Conservation (phyloP, 345 rosid species). For the Citrus maxima region DNA sequence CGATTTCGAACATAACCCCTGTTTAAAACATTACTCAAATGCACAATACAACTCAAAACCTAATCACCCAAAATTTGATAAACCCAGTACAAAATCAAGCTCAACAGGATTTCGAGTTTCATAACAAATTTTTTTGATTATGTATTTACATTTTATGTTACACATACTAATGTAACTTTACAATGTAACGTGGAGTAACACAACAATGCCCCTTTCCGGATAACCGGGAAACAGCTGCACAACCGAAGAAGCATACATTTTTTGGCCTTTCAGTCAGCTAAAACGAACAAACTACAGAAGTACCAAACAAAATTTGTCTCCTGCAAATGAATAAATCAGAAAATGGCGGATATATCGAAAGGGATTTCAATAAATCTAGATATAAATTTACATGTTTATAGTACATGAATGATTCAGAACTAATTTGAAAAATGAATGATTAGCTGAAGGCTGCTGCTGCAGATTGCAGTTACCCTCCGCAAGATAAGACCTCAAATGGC, state of each 20-base stretch:
- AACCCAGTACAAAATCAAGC: neutral
- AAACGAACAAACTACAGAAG: neutral
- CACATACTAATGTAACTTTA: neutral
- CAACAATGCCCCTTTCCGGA: neutral
- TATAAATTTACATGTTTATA: constrained; percentile 3
- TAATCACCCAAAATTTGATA: neutral
- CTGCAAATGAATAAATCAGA: neutral
- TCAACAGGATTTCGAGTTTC: neutral
- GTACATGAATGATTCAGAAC: constrained; percentile 7
- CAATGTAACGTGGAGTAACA: neutral
- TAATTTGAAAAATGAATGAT: neutral
- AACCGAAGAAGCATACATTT: neutral
- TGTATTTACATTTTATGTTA: neutral
- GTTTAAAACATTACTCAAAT: too few relatives aligned
- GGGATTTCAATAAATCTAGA: neutral
- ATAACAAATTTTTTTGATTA: neutral
- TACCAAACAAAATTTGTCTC: neutral
- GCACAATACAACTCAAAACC: neutral
- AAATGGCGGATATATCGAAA: neutral
- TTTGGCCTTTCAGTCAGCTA: neutral
- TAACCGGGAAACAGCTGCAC: neutral
- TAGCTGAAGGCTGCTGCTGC: neutral
- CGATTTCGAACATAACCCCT: too few relatives aligned
- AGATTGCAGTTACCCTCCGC: neutral
- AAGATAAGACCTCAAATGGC: neutral